phyloP scores from a whole-genome alignment of 2,329 filamentous ascomycete species.

The Aspergillus proliferans region DNA sequence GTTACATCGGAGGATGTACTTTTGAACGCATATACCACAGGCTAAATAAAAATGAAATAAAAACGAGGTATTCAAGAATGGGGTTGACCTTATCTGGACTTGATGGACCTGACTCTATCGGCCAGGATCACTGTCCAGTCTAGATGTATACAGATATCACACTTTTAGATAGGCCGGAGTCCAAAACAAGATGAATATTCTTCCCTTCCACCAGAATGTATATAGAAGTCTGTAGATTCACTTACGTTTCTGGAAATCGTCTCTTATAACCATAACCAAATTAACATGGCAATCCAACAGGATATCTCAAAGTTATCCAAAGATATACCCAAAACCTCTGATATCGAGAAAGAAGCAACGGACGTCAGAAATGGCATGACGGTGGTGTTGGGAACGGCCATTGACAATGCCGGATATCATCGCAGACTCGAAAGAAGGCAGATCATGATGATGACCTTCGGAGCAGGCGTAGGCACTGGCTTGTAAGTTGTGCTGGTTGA shows the following conservation, averaged over 20 bases:
- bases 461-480: slow-evolving; percentile 30
- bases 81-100: neutral
- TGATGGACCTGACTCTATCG: too few species aligned
- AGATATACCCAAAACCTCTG: neutral
- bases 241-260: too few species aligned
- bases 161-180: neutral
- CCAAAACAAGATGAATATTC: neutral
- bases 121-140: neutral
- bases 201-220: too few species aligned
- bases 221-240: too few species aligned
- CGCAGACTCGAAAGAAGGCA: slow-evolving; percentile 26
- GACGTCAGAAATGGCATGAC: slow-evolving; percentile 1
- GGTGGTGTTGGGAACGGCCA: slow-evolving; percentile 4
- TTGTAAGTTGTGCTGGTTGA: slow-evolving; percentile 5
- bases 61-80: neutral
- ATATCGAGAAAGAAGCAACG: neutral
- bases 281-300: neutral
- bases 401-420: slow-evolving; percentile 22
- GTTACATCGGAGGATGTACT: neutral
- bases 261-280: neutral
- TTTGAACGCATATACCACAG: neutral
- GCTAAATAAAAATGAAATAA: too few species aligned
- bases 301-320: neutral
- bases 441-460: slow-evolving; percentile 37
- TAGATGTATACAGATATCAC: neutral